Conservation (phyloP, 169 alveolate genomes). For the Eimeria brunetti region DNA sequence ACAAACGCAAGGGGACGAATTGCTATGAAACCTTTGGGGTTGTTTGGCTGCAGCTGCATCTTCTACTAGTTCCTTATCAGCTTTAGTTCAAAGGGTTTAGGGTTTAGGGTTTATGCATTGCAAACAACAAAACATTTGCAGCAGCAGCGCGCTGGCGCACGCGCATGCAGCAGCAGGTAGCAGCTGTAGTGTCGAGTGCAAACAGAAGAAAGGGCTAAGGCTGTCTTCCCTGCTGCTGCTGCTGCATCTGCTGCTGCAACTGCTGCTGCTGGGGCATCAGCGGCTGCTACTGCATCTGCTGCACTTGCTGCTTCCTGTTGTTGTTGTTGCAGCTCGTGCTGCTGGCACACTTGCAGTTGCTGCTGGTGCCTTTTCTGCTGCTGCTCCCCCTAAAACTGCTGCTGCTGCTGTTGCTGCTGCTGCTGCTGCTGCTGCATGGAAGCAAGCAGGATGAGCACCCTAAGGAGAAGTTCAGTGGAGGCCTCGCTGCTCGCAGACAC, state of each 20-base stretch:
- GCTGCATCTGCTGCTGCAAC: background rate
- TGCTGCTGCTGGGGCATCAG: background rate
- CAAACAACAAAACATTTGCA: background rate
- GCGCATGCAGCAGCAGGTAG: background rate
- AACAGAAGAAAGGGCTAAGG: background rate
- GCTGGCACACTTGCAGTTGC: background rate
- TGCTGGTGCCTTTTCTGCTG: background rate
- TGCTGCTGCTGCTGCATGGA: conserved; percentile 60
- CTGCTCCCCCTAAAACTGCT: background rate
- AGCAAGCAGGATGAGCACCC: conserved; percentile 52
- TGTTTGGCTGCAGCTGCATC: background rate
- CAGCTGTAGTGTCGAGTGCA: background rate
- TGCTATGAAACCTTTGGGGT: background rate
- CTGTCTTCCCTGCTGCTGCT: background rate
- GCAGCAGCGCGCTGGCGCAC: background rate
- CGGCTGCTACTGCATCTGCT: background rate
- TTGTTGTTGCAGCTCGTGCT: background rate
- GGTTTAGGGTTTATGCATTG: background rate
- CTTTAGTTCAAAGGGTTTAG: background rate
- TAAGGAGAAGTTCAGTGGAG: conserved; percentile 50
- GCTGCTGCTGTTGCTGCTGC: conserved; percentile 13
- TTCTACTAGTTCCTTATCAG: background rate
- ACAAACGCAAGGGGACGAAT: background rate
- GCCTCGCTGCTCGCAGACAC: conserved; percentile 62
- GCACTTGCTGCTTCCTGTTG: too few species aligned